A percentile compares a stretch with the other conserved stretches of the same genome.
phyloP scores from a whole-genome alignment of 306 rosid species.

The Cicer yamashitae region DNA sequence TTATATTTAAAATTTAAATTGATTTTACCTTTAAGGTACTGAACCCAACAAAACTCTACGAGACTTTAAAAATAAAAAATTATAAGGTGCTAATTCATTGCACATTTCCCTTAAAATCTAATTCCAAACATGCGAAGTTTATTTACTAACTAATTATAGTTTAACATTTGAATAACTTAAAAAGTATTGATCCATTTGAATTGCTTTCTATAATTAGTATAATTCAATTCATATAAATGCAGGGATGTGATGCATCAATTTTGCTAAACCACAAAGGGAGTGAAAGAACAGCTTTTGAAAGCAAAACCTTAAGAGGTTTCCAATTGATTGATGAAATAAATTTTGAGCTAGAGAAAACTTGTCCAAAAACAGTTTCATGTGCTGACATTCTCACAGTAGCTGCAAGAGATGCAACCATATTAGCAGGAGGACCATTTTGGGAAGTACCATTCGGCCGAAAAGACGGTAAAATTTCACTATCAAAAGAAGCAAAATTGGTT shows the following conservation, averaged over 20 bases:
- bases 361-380: conserved; percentile 85
- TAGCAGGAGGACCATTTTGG: conserved; percentile 94
- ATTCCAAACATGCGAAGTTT: background rate
- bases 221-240: conserved; percentile 34
- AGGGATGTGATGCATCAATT: conserved; percentile 90
- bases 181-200: conserved; percentile 6
- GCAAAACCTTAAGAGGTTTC: conserved; percentile 80
- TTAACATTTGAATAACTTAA: too few species aligned
- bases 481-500: conserved; percentile 69
- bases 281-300: conserved; percentile 68
- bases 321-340: conserved; percentile 75
- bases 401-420: conserved; percentile 83
- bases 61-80: too few species aligned
- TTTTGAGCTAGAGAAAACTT: conserved; percentile 60
- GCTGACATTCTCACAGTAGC: conserved; percentile 88
- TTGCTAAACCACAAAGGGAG: conserved; percentile 62
- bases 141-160: too few species aligned
- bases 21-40: too few species aligned
- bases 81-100: background rate
- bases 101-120: background rate
- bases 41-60: too few species aligned
- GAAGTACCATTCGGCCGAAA: conserved; percentile 80
- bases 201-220: conserved; percentile 12
- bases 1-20: too few species aligned
- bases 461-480: conserved; percentile 69